Evolutionary conservation across 2,329 filamentous ascomycete genomes (phyloP).

Genomic region (Pyrenophora seminiperda): DNA sequence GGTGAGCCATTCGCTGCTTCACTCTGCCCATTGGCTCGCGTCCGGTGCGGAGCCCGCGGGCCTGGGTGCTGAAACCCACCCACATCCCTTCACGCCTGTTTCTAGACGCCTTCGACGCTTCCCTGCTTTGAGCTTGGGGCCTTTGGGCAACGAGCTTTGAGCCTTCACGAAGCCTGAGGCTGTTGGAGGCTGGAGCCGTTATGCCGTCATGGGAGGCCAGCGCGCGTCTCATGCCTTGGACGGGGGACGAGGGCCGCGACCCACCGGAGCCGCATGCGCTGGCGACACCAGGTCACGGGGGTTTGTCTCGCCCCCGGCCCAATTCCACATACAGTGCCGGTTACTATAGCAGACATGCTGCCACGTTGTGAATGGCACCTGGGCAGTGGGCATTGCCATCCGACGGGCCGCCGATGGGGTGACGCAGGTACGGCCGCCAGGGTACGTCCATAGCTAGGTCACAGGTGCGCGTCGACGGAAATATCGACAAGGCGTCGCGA

Average conservation of each 20-base stretch:
- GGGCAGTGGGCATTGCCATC: conserved; percentile 1
- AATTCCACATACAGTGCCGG: too few species aligned
- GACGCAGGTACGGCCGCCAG: conserved; percentile 35
- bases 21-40: conserved; percentile 29
- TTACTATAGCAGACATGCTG: conserved; percentile 32
- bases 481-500: not conserved
- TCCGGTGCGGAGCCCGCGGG: conserved; percentile 12
- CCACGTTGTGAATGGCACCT: conserved; percentile 28
- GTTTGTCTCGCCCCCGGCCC: conserved; percentile 26
- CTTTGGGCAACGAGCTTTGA: too few species aligned
- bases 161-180: too few species aligned
- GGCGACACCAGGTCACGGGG: conserved; percentile 24
- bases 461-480: too few species aligned
- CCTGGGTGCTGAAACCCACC: conserved; percentile 22
- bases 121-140: conserved; percentile 17
- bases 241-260: conserved; percentile 1
- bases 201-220: conserved; percentile 21
- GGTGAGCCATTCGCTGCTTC: conserved; percentile 29
- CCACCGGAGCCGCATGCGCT: conserved; percentile 32
- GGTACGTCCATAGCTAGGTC: not conserved
- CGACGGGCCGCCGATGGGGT: conserved; percentile 11
- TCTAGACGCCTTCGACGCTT: conserved; percentile 34
- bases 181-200: conserved; percentile 9
- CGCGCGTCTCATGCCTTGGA: conserved; percentile 24
- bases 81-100: conserved; percentile 24